Evolutionary conservation across 2,329 filamentous ascomycete species (phyloP).

Genomic region (Penicillium sp.): DNA sequence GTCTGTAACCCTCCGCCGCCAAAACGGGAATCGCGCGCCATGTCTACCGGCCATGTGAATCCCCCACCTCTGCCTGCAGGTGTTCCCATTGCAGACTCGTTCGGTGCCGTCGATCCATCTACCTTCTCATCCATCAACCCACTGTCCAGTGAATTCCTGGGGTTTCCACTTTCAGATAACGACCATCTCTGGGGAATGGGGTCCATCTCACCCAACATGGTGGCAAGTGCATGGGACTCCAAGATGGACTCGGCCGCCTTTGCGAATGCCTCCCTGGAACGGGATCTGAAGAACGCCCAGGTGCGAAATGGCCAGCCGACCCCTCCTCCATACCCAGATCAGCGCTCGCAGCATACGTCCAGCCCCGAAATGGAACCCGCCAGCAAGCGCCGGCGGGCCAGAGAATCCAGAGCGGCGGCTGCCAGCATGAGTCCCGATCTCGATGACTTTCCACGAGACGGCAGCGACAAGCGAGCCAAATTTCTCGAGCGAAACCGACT

Average conservation of each 20-base stretch:
- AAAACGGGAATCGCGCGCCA: neutral
- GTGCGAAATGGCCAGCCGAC: slow-evolving; percentile 37
- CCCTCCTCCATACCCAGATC: slow-evolving; percentile 31
- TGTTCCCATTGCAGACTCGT: slow-evolving; percentile 6
- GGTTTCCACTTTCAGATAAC: slow-evolving; percentile 25
- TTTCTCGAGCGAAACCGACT: slow-evolving; percentile 55
- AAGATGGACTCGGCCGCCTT: slow-evolving; percentile 23
- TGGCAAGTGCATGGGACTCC: slow-evolving; percentile 18
- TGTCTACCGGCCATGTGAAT: slow-evolving; percentile 16
- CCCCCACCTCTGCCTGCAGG: slow-evolving; percentile 5
- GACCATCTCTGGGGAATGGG: slow-evolving; percentile 30
- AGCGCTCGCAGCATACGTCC: slow-evolving; percentile 13
- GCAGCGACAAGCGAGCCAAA: slow-evolving; percentile 42
- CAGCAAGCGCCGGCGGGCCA: slow-evolving; percentile 14
- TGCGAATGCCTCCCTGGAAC: slow-evolving; percentile 22
- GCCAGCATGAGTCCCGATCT: slow-evolving; percentile 20
- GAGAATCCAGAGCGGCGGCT: slow-evolving; percentile 12
- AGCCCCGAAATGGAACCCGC: slow-evolving; percentile 14
- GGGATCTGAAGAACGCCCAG: slow-evolving; percentile 30
- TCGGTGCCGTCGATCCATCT: slow-evolving; percentile 9
- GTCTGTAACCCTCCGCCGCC: neutral
- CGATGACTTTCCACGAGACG: slow-evolving; percentile 22
- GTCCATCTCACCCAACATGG: slow-evolving; percentile 23
- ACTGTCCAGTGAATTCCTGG: slow-evolving; percentile 25
- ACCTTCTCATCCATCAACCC: slow-evolving; percentile 15